Evolutionary conservation across 2,329 filamentous ascomycete genomes (phyloP).

Genomic region (Aspergillus udagawae): DNA sequence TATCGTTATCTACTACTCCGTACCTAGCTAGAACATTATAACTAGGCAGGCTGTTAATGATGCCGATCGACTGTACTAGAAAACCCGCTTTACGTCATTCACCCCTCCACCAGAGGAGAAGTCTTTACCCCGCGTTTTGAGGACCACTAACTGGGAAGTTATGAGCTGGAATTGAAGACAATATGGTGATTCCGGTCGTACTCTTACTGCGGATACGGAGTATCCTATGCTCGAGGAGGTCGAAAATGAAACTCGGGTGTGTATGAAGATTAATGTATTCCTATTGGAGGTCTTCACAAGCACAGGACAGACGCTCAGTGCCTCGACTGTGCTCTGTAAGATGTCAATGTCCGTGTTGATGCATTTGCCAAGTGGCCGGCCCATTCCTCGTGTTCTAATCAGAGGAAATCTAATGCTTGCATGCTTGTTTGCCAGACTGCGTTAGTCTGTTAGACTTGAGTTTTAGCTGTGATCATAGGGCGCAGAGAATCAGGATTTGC

Average conservation of each 20-base stretch:
- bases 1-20: not conserved
- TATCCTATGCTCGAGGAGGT: not conserved
- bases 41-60: too few relatives aligned
- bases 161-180: too few relatives aligned
- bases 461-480: not conserved
- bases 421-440: not conserved
- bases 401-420: not conserved
- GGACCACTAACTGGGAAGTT: not conserved
- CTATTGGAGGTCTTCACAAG: not conserved
- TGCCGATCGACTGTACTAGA: not conserved
- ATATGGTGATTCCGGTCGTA: not conserved
- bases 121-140: not conserved
- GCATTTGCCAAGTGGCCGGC: conserved; percentile 2
- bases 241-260: not conserved
- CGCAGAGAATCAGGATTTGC: not conserved
- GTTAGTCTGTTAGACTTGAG: not conserved
- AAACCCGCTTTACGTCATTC: not conserved
- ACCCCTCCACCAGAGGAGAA: not conserved
- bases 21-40: too few relatives aligned
- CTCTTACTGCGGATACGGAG: not conserved
- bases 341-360: conserved; percentile 3
- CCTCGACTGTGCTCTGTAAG: not conserved
- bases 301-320: not conserved
- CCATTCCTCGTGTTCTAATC: not conserved
- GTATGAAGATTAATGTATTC: not conserved